Conservation (phyloP, 2,329 filamentous ascomycete species). For the Diaporthe sp. region DNA sequence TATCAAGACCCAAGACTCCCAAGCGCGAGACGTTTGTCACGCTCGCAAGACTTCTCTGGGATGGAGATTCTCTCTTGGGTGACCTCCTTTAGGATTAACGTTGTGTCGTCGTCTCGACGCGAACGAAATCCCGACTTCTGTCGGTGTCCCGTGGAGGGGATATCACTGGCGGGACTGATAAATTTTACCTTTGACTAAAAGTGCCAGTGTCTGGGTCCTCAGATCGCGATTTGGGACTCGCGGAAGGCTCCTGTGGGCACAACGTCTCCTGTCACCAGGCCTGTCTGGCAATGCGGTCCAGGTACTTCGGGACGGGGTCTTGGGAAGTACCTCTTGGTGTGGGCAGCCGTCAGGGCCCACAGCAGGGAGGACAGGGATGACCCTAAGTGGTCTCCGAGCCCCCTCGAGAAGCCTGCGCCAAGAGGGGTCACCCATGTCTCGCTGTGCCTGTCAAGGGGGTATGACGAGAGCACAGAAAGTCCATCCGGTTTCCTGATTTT, state of each 20-base stretch:
- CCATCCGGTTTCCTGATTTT: constrained; percentile 23
- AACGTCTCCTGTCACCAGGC: constrained; percentile 25
- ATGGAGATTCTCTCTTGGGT: neutral
- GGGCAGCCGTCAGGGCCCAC: neutral
- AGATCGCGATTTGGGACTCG: constrained; percentile 13
- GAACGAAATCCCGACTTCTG: constrained; percentile 2
- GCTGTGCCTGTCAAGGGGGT: constrained; percentile 17
- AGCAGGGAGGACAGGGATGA: neutral
- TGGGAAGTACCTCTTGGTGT: neutral
- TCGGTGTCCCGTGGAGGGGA: constrained; percentile 6
- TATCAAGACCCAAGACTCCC: neutral
- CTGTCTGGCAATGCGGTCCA: constrained; percentile 17
- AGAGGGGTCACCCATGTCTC: neutral
- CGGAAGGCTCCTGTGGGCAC: neutral
- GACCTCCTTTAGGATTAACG: neutral
- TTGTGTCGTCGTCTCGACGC: neutral
- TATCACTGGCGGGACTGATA: constrained; percentile 11
- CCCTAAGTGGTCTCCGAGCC: neutral
- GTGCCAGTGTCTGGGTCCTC: constrained; percentile 8
- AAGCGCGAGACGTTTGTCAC: neutral
- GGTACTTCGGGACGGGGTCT: constrained; percentile 21
- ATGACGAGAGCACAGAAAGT: constrained; percentile 21
- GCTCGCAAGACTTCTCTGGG: neutral
- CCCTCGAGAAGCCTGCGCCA: constrained; percentile 5
- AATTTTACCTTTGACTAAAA: constrained; percentile 21